Evolutionary conservation across 129 eudicot species (phyloP).

Genomic region (Escallonia rubra): DNA sequence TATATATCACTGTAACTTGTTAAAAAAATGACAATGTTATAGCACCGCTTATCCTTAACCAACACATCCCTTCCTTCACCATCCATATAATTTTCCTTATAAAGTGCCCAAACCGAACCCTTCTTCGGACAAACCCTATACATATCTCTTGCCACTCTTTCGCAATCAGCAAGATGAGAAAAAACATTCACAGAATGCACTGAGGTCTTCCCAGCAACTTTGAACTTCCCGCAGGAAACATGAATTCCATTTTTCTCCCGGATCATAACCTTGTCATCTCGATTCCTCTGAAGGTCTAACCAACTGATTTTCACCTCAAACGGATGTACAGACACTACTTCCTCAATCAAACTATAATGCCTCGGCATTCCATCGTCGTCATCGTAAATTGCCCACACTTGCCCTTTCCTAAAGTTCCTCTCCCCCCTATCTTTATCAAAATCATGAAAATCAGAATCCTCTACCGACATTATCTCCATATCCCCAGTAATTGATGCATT

Average conservation of each 20-base stretch:
- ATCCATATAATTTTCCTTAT: slow-evolving; percentile 31
- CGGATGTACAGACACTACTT: slow-evolving; percentile 57
- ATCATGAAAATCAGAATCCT: slow-evolving; percentile 82
- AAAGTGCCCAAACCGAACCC: slow-evolving; percentile 93
- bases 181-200: slow-evolving; percentile 53
- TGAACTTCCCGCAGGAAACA: slow-evolving; percentile 75
- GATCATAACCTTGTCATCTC: slow-evolving; percentile 29
- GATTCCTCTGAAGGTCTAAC: slow-evolving; percentile 57
- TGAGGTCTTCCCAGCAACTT: slow-evolving; percentile 47
- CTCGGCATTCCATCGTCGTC: slow-evolving; percentile 93
- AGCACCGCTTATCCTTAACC: slow-evolving; percentile 30
- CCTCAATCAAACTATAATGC: slow-evolving; percentile 70
- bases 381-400: slow-evolving; percentile 84
- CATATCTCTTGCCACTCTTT: slow-evolving; percentile 75
- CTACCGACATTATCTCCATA: slow-evolving; percentile 54
- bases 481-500: slow-evolving; percentile 17
- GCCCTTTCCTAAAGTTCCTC: slow-evolving; percentile 77
- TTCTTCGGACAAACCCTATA: slow-evolving; percentile 78
- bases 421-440: slow-evolving; percentile 75
- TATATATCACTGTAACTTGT: slow-evolving; percentile 75
- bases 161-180: slow-evolving; percentile 69
- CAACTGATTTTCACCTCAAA: slow-evolving; percentile 70
- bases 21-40: slow-evolving; percentile 57
- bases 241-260: slow-evolving; percentile 44
- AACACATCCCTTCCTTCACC: slow-evolving; percentile 20